Evolutionary conservation across 192 early-diverging fungal species (phyloP).

Genomic region (Coemansia sp.): DNA sequence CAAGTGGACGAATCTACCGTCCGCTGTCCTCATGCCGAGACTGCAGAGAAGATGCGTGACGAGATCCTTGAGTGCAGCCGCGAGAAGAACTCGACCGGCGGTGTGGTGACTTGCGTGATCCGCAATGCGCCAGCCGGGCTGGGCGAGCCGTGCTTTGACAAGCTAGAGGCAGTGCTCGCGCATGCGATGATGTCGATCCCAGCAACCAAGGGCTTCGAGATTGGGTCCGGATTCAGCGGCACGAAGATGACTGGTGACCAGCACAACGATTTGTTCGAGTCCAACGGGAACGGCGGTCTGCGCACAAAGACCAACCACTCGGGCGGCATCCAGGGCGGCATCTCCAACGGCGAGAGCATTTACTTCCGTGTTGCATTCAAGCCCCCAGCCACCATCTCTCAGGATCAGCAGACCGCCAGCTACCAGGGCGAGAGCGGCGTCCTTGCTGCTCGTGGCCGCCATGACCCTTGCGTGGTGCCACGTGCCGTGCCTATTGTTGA

Average conservation of each 20-base stretch:
- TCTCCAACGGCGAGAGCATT: constrained; percentile 92
- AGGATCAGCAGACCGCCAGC: constrained; percentile 83
- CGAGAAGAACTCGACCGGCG: constrained; percentile 90
- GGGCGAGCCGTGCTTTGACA: constrained; percentile 98
- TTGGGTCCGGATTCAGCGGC: constrained; percentile 90
- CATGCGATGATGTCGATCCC: constrained; percentile 99
- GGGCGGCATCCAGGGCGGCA: constrained; percentile 97
- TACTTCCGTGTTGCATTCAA: constrained; percentile 99
- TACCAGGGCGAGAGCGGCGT: constrained; percentile 81
- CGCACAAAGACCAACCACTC: constrained; percentile 92
- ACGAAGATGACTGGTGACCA: constrained; percentile 83
- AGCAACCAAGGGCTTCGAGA: constrained; percentile 97
- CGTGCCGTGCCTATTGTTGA: constrained; percentile 98
- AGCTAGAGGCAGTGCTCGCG: constrained; percentile 92
- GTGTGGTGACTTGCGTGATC: constrained; percentile 94
- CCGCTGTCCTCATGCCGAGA: constrained; percentile 80
- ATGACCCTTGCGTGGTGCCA: constrained; percentile 97
- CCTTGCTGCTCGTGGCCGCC: constrained; percentile 88
- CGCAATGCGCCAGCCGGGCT: constrained; percentile 87
- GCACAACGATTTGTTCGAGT: constrained; percentile 91
- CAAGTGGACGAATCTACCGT: constrained; percentile 83
- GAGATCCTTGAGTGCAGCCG: constrained; percentile 81
- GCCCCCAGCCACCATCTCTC: constrained; percentile 92
- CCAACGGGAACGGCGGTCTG: constrained; percentile 61
- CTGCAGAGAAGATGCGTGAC: constrained; percentile 78